Evolutionary conservation across 2,329 filamentous ascomycete species (phyloP).

Genomic region (Xylaria sp.): DNA sequence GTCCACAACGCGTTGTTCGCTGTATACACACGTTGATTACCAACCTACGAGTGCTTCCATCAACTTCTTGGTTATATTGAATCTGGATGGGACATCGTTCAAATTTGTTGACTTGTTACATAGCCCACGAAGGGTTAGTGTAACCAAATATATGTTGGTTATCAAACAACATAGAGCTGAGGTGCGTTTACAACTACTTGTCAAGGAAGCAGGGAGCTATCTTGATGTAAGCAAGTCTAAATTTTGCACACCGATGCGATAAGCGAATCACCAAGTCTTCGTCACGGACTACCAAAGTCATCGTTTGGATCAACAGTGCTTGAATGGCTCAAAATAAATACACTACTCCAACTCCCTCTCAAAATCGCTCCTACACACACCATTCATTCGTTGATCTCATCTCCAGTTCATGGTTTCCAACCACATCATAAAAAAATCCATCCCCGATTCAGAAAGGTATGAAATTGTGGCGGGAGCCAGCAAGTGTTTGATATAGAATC

Average conservation of each 20-base stretch:
- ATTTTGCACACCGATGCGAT: background rate
- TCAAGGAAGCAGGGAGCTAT: background rate
- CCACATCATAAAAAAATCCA: slow-evolving; percentile 22
- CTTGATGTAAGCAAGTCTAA: background rate
- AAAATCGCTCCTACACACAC: slow-evolving; percentile 22
- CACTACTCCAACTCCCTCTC: background rate
- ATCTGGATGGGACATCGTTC: too few species aligned
- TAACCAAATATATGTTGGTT: too few species aligned
- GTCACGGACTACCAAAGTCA: background rate
- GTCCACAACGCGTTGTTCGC: too few species aligned
- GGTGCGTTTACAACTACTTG: background rate
- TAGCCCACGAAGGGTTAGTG: too few species aligned
- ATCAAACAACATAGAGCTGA: too few species aligned
- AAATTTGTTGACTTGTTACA: too few species aligned
- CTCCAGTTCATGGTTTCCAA: slow-evolving; percentile 14
- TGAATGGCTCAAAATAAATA: background rate
- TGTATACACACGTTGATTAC: too few species aligned
- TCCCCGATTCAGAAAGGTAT: slow-evolving; percentile 23
- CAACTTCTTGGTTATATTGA: too few species aligned
- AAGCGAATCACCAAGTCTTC: background rate
- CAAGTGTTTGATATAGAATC: slow-evolving; percentile 22
- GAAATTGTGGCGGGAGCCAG: slow-evolving; percentile 25
- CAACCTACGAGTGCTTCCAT: too few species aligned
- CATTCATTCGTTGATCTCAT: slow-evolving; percentile 18
- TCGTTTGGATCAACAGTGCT: slow-evolving; percentile 2